Evolutionary conservation across 768 basidiomycete genomes (phyloP).

Genomic region (Roridomyces roridus): DNA sequence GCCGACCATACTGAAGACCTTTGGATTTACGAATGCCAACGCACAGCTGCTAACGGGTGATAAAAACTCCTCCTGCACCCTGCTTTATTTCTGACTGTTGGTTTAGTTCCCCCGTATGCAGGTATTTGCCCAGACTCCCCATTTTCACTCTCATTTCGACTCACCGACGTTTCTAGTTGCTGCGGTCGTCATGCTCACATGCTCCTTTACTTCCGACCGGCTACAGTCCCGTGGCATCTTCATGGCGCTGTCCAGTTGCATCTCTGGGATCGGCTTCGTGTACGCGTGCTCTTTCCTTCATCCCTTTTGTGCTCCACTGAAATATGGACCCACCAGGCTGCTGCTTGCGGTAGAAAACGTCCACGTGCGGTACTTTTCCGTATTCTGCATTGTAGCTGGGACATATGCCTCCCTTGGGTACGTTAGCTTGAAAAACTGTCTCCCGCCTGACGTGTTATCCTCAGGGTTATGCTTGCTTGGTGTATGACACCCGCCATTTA

Average conservation of each 20-base stretch:
- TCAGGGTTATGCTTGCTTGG: slow-evolving; percentile 44
- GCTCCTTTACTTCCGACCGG: slow-evolving; percentile 70
- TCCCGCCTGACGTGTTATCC: too few species aligned
- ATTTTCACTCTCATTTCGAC: neutral
- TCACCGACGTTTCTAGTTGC: slow-evolving; percentile 42
- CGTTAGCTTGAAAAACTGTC: neutral
- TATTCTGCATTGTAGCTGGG: slow-evolving; percentile 77
- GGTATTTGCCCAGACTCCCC: neutral
- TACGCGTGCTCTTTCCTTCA: slow-evolving; percentile 32
- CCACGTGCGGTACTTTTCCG: slow-evolving; percentile 78
- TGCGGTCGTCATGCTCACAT: slow-evolving; percentile 62
- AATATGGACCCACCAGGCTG: slow-evolving; percentile 48
- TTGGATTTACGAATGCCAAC: slow-evolving; percentile 68
- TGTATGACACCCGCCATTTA: slow-evolving; percentile 49
- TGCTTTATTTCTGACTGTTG: neutral
- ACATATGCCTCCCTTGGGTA: slow-evolving; percentile 77
- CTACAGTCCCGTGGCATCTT: slow-evolving; percentile 64
- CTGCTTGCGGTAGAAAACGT: slow-evolving; percentile 62
- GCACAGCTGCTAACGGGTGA: slow-evolving; percentile 72
- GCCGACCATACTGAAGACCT: slow-evolving; percentile 79
- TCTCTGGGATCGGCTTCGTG: slow-evolving; percentile 71
- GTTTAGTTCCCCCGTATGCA: slow-evolving; percentile 75
- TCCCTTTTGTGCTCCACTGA: neutral
- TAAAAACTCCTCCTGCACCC: too few species aligned
- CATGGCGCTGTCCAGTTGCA: slow-evolving; percentile 50